Percentiles rank a stretch among this genome's conserved stretches.
Conservation (phyloP, 495 filamentous ascomycete genomes). For the Talaromyces nanjingensis region DNA sequence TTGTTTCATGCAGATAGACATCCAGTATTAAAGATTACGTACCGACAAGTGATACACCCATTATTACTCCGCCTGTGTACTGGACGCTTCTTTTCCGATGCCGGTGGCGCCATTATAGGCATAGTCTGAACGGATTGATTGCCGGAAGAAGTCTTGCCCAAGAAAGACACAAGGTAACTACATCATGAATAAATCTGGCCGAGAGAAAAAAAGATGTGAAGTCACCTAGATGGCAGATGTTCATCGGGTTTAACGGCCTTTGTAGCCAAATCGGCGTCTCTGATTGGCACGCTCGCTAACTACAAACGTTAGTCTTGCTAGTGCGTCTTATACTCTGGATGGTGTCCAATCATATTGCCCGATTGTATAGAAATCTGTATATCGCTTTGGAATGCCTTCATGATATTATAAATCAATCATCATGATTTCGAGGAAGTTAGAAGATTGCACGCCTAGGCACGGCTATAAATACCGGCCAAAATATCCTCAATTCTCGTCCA, state of each 20-base stretch:
- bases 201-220: background rate
- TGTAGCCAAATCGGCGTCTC: background rate
- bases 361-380: background rate
- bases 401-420: background rate
- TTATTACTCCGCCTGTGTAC: conserved; percentile 11
- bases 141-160: too few relatives aligned
- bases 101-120: background rate
- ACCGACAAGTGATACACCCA: conserved; percentile 45
- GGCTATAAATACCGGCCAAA: background rate
- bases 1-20: background rate
- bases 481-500: background rate
- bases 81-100: background rate
- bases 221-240: background rate
- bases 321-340: background rate
- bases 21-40: background rate
- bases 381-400: background rate
- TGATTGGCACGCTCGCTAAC: background rate
- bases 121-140: background rate
- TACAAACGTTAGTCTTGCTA: background rate
- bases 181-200: too few relatives aligned
- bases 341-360: background rate
- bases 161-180: too few relatives aligned
- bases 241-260: background rate
- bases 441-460: background rate
- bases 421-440: background rate